Percentiles rank a stretch among this genome's conserved stretches.
These are phyloP conservation scores for Eucommia ulmoides DNA, from an alignment of 257 asterid genomes.

Conservation along the genomic window DNA sequence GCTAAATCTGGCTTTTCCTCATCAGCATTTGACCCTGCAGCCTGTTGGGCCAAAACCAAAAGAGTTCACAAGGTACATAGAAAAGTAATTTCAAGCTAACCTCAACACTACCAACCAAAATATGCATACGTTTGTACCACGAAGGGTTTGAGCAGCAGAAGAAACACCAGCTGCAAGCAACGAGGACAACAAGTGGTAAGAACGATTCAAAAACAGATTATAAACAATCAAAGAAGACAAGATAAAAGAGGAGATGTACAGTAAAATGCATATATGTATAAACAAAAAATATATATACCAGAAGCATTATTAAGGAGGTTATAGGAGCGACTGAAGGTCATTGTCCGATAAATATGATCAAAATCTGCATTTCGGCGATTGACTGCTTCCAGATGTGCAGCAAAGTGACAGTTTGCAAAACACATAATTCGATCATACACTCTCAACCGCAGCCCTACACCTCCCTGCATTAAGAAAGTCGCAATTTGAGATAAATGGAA, in stretches of 20 bases:
- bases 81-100: not conserved
- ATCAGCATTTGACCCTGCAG: conserved; percentile 31
- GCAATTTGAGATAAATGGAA: too few species aligned
- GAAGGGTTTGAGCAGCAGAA: conserved; percentile 77
- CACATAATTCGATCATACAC: conserved; percentile 84
- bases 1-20: conserved; percentile 84
- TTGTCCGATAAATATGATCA: conserved; percentile 68
- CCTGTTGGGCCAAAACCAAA: conserved; percentile 22
- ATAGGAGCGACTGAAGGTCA: conserved; percentile 70
- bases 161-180: conserved; percentile 89
- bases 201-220: too few species aligned
- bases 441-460: conserved; percentile 89
- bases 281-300: conserved; percentile 68
- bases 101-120: not conserved
- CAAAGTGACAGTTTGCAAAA: conserved; percentile 81
- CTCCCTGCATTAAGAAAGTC: conserved; percentile 56
- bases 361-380: conserved; percentile 88
- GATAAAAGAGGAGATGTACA: too few species aligned
- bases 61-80: not conserved
- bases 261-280: too few species aligned
- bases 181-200: conserved; percentile 70
- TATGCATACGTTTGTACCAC: conserved; percentile 49
- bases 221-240: conserved; percentile 63
- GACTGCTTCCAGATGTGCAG: conserved; percentile 97
- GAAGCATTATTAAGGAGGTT: conserved; percentile 46